phyloP scores from a whole-genome alignment of 768 basidiomycete genomes.

The Dentipellis sp. region DNA sequence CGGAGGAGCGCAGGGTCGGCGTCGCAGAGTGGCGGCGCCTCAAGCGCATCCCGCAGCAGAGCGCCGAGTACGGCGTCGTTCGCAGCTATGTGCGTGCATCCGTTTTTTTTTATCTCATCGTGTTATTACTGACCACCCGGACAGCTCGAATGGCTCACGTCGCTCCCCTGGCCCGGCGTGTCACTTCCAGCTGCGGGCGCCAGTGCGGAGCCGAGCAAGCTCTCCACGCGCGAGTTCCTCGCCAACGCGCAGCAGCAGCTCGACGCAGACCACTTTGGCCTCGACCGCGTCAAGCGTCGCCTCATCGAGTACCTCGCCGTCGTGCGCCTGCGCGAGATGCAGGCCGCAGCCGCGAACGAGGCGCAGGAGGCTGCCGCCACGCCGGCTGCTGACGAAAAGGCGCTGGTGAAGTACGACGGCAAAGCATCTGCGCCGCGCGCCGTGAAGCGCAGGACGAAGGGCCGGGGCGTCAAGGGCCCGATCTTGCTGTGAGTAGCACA shows the following conservation, averaged over 20 bases:
- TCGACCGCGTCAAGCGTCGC: conserved; percentile 88
- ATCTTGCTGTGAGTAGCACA: conserved; percentile 46
- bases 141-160: conserved; percentile 85
- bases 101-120: background rate
- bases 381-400: conserved; percentile 8
- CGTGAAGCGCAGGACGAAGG: background rate
- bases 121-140: conserved; percentile 2
- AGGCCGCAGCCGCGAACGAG: conserved; percentile 4
- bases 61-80: conserved; percentile 86
- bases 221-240: conserved; percentile 54
- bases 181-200: conserved; percentile 12
- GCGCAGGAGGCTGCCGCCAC: conserved; percentile 12
- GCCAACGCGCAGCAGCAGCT: conserved; percentile 66
- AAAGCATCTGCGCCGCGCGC: conserved; percentile 8
- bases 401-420: conserved; percentile 9
- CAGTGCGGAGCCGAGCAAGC: conserved; percentile 16
- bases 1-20: conserved; percentile 77
- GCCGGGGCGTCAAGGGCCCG: conserved; percentile 55
- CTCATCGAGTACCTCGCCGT: conserved; percentile 90
- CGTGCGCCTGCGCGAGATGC: conserved; percentile 39
- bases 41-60: conserved; percentile 81
- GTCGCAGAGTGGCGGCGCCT: conserved; percentile 77
- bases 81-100: conserved; percentile 57
- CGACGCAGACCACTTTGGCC: conserved; percentile 85
- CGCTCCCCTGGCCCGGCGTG: conserved; percentile 73